A percentile compares a stretch with the other conserved stretches of the same genome.
phyloP scores from a whole-genome alignment of 2,329 filamentous ascomycete species.

The Scedosporium dehoogii region DNA sequence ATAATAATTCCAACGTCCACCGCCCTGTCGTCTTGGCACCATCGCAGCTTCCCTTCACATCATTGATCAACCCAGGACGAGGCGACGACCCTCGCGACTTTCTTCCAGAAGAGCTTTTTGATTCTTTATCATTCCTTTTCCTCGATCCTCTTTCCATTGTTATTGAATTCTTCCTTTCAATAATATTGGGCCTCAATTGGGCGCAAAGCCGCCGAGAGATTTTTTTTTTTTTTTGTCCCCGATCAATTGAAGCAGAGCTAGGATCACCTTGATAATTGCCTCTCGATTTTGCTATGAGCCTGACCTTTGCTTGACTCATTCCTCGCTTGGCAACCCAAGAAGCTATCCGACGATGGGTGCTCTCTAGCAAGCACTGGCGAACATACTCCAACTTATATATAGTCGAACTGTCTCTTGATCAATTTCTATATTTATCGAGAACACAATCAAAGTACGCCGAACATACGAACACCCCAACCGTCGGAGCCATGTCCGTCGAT shows the following conservation, averaged over 20 bases:
- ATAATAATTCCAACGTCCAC: constrained; percentile 1
- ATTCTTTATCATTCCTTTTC: not conserved
- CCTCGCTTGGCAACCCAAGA: not conserved
- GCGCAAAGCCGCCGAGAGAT: not conserved
- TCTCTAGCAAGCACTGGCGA: not conserved
- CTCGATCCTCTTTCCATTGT: not conserved
- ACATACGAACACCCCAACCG: not conserved
- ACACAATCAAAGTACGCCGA: not conserved
- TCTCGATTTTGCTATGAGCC: not conserved
- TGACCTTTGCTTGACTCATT: not conserved
- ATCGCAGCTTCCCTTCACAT: not conserved
- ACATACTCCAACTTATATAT: not conserved
- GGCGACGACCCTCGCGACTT: not conserved
- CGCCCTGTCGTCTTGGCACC: not conserved
- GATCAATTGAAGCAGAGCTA: not conserved
- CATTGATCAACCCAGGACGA: not conserved
- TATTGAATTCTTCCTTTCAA: not conserved
- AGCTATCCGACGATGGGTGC: not conserved
- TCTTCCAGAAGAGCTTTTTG: not conserved
- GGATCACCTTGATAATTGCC: not conserved
- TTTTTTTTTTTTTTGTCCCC: not conserved
- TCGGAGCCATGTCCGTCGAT: constrained; percentile 1
- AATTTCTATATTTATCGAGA: not conserved
- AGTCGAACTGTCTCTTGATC: not conserved
- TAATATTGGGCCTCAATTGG: not conserved